Evolutionary conservation across 2,329 filamentous ascomycete species (phyloP).

Genomic region (Claviceps arundinis): DNA sequence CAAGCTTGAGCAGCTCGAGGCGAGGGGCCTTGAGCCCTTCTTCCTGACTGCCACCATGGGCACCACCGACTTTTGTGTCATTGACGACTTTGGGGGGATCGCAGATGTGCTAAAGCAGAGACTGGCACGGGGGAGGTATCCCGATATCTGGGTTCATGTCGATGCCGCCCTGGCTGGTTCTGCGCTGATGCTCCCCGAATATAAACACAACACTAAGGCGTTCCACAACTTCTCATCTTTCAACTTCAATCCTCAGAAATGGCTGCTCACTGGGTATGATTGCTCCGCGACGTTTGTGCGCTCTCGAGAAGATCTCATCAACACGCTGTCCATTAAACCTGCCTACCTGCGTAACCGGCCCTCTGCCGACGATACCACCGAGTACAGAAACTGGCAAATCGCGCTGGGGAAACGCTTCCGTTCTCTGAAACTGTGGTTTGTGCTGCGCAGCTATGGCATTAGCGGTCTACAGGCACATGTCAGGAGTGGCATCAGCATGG

Average conservation of each 20-base stretch:
- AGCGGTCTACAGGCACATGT: slow-evolving; percentile 64
- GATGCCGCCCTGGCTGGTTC: slow-evolving; percentile 89
- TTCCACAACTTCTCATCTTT: slow-evolving; percentile 69
- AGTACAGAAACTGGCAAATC: slow-evolving; percentile 97
- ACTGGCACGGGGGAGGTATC: slow-evolving; percentile 16
- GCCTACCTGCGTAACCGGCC: slow-evolving; percentile 71
- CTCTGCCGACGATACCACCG: slow-evolving; percentile 74
- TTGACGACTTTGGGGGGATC: slow-evolving; percentile 68
- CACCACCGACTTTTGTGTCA: slow-evolving; percentile 76
- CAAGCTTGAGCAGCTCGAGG: slow-evolving; percentile 51
- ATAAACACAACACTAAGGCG: slow-evolving; percentile 51
- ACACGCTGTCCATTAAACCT: slow-evolving; percentile 65
- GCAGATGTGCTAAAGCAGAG: slow-evolving; percentile 27
- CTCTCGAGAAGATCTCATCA: slow-evolving; percentile 60
- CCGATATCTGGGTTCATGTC: slow-evolving; percentile 76
- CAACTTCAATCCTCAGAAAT: slow-evolving; percentile 96
- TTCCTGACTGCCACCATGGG: slow-evolving; percentile 76
- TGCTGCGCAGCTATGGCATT: slow-evolving; percentile 70
- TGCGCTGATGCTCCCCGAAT: slow-evolving; percentile 69
- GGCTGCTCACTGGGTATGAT: slow-evolving; percentile 91
- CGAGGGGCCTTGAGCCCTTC: slow-evolving; percentile 66
- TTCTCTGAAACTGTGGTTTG: slow-evolving; percentile 89
- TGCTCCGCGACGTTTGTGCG: slow-evolving; percentile 68
- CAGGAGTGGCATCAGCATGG: slow-evolving; percentile 51
- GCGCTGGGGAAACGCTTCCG: slow-evolving; percentile 82